Conservation (phyloP, 1,284 basidiomycete genomes). For the Ustilago sp. region DNA sequence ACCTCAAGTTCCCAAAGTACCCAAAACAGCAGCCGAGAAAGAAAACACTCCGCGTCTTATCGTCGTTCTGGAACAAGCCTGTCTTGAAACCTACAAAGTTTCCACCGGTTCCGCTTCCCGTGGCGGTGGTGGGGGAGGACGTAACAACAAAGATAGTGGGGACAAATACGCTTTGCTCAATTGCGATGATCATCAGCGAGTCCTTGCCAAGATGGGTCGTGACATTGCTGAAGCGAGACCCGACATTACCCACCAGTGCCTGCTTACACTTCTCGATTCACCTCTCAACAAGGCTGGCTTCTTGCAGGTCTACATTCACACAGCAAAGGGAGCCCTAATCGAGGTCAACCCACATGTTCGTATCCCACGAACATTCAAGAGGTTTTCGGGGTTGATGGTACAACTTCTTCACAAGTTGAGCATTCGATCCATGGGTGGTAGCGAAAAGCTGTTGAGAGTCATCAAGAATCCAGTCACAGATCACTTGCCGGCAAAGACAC, state of each 20-base stretch:
- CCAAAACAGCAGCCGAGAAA: slow-evolving; percentile 64
- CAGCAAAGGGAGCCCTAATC: slow-evolving; percentile 93
- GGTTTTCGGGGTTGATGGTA: slow-evolving; percentile 98
- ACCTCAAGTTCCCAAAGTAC: slow-evolving; percentile 65
- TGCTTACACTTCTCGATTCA: slow-evolving; percentile 95
- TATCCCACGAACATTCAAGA: slow-evolving; percentile 97
- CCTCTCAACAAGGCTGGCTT: slow-evolving; percentile 97
- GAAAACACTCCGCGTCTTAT: slow-evolving; percentile 73
- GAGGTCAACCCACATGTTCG: slow-evolving; percentile 98
- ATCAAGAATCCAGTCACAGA: slow-evolving; percentile 98
- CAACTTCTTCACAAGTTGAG: slow-evolving; percentile 96
- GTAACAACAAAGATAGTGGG: slow-evolving; percentile 57
- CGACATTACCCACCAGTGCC: slow-evolving; percentile 99
- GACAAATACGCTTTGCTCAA: slow-evolving; percentile 97
- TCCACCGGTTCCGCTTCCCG: slow-evolving; percentile 72
- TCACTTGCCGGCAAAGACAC: slow-evolving; percentile 93
- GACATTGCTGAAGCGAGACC: slow-evolving; percentile 98
- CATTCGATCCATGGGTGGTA: slow-evolving; percentile 94
- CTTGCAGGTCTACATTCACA: slow-evolving; percentile 98
- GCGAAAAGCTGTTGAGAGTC: slow-evolving; percentile 95
- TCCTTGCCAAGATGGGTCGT: slow-evolving; percentile 94
- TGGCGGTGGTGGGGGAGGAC: slow-evolving; percentile 58
- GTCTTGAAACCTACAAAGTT: slow-evolving; percentile 93
- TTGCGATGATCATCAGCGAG: slow-evolving; percentile 99
- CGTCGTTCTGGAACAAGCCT: slow-evolving; percentile 92